phyloP scores from a whole-genome alignment of 805 yeast species.

The Yamadazyma phyllophila region DNA sequence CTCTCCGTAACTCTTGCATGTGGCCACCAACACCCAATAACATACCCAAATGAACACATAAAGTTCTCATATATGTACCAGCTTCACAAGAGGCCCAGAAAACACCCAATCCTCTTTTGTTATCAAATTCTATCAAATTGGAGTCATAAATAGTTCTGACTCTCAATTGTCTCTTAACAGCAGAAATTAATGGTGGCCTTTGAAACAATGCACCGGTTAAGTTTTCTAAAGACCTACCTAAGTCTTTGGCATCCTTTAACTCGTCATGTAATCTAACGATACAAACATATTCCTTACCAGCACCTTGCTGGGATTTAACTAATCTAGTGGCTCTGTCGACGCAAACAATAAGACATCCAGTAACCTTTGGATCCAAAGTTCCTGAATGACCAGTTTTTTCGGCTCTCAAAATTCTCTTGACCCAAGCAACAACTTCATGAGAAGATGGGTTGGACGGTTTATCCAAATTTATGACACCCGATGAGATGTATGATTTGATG shows the following conservation, averaged over 20 bases:
- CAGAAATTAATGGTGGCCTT: constrained; percentile 98
- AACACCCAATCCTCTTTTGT: constrained; percentile 94
- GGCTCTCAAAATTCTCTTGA: constrained; percentile 89
- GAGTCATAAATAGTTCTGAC: constrained; percentile 97
- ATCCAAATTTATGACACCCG: constrained; percentile 96
- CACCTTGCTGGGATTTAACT: constrained; percentile 99
- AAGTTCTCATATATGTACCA: constrained; percentile 98
- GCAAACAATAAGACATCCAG: constrained; percentile 98
- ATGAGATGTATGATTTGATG: constrained; percentile 79
- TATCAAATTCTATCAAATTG: constrained; percentile 92
- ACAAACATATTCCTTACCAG: constrained; percentile 99
- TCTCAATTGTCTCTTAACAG: constrained; percentile 98
- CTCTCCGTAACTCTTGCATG: constrained; percentile 99
- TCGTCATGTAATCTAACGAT: constrained; percentile 94
- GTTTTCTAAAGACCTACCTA: constrained; percentile 85
- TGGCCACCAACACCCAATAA: constrained; percentile 98
- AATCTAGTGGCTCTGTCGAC: constrained; percentile 96
- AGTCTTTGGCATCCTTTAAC: constrained; percentile 82
- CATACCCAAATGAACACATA: constrained; percentile 99
- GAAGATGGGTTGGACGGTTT: constrained; percentile 98
- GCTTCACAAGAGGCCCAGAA: constrained; percentile 99
- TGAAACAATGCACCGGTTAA: constrained; percentile 98
- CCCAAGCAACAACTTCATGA: constrained; percentile 99
- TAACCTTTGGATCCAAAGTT: constrained; percentile 97
- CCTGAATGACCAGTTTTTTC: constrained; percentile 99